Percentiles rank a stretch among this genome's conserved stretches.
Conservation (phyloP, 768 basidiomycete genomes). For the Termitomyces bulborhizus region DNA sequence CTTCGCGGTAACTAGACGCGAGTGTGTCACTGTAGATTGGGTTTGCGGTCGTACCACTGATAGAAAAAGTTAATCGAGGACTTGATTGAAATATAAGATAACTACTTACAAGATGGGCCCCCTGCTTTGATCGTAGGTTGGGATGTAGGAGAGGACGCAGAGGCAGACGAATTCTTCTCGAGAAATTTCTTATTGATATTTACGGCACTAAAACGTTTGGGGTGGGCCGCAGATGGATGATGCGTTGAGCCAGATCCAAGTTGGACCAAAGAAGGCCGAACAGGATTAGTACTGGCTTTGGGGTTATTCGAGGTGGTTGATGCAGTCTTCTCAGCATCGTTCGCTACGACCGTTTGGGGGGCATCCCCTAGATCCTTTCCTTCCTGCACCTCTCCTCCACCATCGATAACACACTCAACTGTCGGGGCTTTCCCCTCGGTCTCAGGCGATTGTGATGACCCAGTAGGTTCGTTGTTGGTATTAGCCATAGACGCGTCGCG, state of each 20-base stretch:
- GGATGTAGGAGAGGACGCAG: conserved; percentile 38
- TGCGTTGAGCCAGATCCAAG: conserved; percentile 31
- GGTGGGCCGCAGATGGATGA: conserved; percentile 35
- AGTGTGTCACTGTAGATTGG: conserved; percentile 55
- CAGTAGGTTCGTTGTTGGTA: conserved; percentile 43
- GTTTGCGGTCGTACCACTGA: conserved; percentile 49
- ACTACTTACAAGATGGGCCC: conserved; percentile 44
- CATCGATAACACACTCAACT: conserved; percentile 20
- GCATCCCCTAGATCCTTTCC: conserved; percentile 7
- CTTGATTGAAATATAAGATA: neutral
- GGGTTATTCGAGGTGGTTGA: conserved; percentile 14
- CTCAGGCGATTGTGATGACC: conserved; percentile 36
- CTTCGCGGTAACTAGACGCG: conserved; percentile 82
- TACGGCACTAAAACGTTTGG: conserved; percentile 84
- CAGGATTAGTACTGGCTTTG: conserved; percentile 20
- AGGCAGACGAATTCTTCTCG: conserved; percentile 73
- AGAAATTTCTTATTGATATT: conserved; percentile 97
- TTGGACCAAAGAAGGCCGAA: conserved; percentile 42
- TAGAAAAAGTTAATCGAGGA: conserved; percentile 11
- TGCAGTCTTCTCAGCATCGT: conserved; percentile 16
- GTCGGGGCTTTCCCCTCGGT: conserved; percentile 29
- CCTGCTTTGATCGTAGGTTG: conserved; percentile 44
- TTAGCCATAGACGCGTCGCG: conserved; percentile 79
- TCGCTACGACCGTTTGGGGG: conserved; percentile 4
- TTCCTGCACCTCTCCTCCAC: conserved; percentile 16